Percentiles rank a stretch among this genome's conserved stretches.
Conservation (phyloP, 441 rosid genomes). For the Euphorbia corollata region DNA sequence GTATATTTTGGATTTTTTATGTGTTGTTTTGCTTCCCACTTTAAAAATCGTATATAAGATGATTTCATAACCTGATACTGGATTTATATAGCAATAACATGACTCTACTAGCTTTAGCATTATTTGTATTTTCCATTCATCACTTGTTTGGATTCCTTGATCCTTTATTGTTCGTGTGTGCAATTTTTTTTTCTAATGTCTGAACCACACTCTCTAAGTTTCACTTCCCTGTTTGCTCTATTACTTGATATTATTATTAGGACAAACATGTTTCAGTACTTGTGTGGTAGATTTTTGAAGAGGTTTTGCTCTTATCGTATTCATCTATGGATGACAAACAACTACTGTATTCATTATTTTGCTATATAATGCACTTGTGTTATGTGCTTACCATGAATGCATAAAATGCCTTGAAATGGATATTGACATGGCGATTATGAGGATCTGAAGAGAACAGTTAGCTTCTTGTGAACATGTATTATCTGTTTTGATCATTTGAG, state of each 20-base stretch:
- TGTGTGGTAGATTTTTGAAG: not conserved
- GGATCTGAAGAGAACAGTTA: not conserved
- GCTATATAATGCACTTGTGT: too few species aligned
- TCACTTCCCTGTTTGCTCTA: too few species aligned
- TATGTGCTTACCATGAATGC: not conserved
- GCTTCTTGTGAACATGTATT: not conserved
- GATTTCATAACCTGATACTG: not conserved
- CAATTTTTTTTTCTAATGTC: too few species aligned
- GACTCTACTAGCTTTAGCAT: not conserved
- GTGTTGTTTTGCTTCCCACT: too few species aligned
- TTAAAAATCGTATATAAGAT: not conserved
- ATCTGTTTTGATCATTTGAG: not conserved
- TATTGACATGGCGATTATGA: not conserved
- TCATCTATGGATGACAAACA: too few species aligned
- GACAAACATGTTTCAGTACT: not conserved
- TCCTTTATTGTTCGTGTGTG: not conserved
- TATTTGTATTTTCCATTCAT: not conserved
- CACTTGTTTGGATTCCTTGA: not conserved
- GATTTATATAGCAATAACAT: not conserved
- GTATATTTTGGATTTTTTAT: not conserved
- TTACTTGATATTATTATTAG: not conserved
- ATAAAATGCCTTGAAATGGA: not conserved
- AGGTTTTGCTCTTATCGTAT: not conserved
- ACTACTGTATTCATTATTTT: too few species aligned
- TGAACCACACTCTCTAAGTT: too few species aligned